These are phyloP conservation scores for Eucalyptus polyanthemos DNA, from an alignment of 345 rosid genomes.

Conservation along the genomic window DNA sequence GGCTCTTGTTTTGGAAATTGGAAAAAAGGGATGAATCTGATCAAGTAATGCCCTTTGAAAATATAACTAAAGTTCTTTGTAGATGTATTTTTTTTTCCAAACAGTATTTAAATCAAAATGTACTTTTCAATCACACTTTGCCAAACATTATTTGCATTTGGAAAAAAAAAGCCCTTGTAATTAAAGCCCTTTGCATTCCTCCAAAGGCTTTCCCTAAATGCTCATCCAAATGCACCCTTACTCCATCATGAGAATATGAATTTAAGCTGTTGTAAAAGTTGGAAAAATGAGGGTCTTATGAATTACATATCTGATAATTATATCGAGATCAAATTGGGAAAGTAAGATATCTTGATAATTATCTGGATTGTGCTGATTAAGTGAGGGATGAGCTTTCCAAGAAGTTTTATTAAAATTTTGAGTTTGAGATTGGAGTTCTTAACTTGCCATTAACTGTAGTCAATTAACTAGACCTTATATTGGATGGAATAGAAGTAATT, in stretches of 20 bases:
- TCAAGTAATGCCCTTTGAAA: not conserved
- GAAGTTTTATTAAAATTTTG: not conserved
- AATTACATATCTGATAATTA: too few relatives aligned
- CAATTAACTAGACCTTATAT: not conserved
- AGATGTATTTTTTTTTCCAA: not conserved
- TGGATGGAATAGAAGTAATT: not conserved
- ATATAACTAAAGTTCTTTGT: not conserved
- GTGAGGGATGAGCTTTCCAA: not conserved
- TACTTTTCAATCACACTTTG: not conserved
- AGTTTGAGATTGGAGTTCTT: not conserved
- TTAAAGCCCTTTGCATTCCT: not conserved
- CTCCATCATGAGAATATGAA: not conserved
- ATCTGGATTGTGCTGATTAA: not conserved
- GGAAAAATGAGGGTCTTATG: not conserved
- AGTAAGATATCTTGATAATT: not conserved
- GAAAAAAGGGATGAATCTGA: not conserved
- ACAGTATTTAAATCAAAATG: not conserved
- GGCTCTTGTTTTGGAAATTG: not conserved
- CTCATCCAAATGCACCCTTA: not conserved
- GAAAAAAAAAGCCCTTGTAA: fast-evolving
- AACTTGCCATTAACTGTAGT: not conserved
- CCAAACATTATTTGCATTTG: too few relatives aligned
- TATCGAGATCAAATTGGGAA: not conserved
- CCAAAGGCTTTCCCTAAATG: not conserved
- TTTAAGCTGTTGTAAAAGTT: not conserved